phyloP scores from a whole-genome alignment of 2,329 filamentous ascomycete species.

The Hirsutella rhossiliensis region DNA sequence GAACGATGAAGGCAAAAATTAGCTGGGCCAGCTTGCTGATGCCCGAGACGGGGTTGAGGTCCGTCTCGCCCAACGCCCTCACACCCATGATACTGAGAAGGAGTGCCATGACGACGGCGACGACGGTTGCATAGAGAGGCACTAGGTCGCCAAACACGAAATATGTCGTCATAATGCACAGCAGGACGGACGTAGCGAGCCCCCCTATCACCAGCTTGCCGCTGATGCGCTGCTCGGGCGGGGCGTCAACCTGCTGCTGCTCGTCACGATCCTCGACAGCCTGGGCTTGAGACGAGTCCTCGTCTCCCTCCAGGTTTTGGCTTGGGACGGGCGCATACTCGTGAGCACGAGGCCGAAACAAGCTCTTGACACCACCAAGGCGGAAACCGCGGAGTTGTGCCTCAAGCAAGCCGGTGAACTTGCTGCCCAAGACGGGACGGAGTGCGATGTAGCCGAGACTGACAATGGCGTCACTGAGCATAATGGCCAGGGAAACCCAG shows the following conservation, averaged over 20 bases:
- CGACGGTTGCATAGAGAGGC: slow-evolving; percentile 60
- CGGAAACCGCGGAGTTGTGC: neutral
- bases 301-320: neutral
- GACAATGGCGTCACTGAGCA: slow-evolving; percentile 87
- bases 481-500: slow-evolving; percentile 91
- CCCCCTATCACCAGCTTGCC: slow-evolving; percentile 60
- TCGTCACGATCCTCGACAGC: slow-evolving; percentile 1
- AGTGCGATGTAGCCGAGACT: slow-evolving; percentile 71
- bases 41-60: slow-evolving; percentile 90
- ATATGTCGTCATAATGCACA: slow-evolving; percentile 75
- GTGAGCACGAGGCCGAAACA: slow-evolving; percentile 7
- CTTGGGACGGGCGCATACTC: slow-evolving; percentile 12
- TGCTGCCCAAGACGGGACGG: slow-evolving; percentile 35
- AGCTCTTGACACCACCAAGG: neutral
- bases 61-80: slow-evolving; percentile 64
- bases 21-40: slow-evolving; percentile 96
- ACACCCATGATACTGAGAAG: slow-evolving; percentile 65
- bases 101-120: slow-evolving; percentile 76
- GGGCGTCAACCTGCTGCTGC: slow-evolving; percentile 61
- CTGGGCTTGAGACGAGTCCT: neutral
- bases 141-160: slow-evolving; percentile 75
- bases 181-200: slow-evolving; percentile 59
- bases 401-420: neutral
- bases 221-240: slow-evolving; percentile 69
- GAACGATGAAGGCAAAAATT: slow-evolving; percentile 84